Evolutionary conservation across 2,329 filamentous ascomycete species (phyloP), one percentile per base, ranked within the genome.

Genomic region (Colletotrichum sp.): DNA sequence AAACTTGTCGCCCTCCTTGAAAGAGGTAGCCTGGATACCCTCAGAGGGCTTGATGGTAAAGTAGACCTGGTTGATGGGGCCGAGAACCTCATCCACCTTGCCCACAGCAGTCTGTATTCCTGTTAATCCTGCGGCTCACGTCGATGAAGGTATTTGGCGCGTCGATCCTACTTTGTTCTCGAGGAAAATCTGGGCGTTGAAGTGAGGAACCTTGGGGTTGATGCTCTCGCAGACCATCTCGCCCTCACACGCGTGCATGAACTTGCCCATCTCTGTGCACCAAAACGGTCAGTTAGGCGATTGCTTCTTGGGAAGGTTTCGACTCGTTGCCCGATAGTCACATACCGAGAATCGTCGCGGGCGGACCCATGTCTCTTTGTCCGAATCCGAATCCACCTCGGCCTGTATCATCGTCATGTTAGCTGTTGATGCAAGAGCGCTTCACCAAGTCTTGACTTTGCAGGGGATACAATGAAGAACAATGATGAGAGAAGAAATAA

Each of bases 11-110:
- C 97, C 97, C 76, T 93, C 87, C 89, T 98, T 98, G 92, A 98
- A 99, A 54, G 94, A 97, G 73, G 93, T 91, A 76, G 97, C 95
- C 85, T 98, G 94, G 84, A 99, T 98, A 80, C 97, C 97, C 83
- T 98, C 96, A 83, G 95, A 93, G 69, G 96, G 96, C 88, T 98
- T 98, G 85, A 99, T 94, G 81, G 96, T 98, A 90, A 99, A 99
- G 89, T 94, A 98, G 81, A 98, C 95, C 86, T 98, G 94, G 90
- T 98, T 98, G 86, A 99, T 94, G 76, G 97, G 96, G 72, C 97
- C 97, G 79, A 99, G 93, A 78, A 99, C 94, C 87, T 99, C 97
- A 87, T 99, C 97, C 82, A 99, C 94, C 87, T 98, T 98, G 84
- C 97, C 97, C 84, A 99, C 92, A 76, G 94, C 89, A 59, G 94